Evolutionary conservation across 1,284 basidiomycete species (phyloP).

Genomic region (Naganishia albida): DNA sequence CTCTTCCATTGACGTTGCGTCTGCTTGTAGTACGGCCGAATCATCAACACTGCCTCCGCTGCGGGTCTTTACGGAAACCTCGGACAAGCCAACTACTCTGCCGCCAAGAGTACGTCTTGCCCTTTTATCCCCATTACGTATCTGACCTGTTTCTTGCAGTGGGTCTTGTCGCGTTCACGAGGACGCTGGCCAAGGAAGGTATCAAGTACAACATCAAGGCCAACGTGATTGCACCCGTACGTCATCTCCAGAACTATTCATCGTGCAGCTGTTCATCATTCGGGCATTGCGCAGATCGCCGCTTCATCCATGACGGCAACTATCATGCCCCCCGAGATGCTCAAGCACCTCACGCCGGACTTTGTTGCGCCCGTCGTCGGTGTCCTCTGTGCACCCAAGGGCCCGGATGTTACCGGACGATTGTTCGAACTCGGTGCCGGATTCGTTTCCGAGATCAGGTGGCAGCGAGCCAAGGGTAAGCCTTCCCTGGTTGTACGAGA

Average conservation of each 20-base stretch:
- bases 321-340: conserved; percentile 95
- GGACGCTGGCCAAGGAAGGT: conserved; percentile 87
- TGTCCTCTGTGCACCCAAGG: conserved; percentile 58
- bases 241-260: conserved; percentile 40
- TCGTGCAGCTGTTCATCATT: not conserved
- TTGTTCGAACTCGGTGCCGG: conserved; percentile 95
- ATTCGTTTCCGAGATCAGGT: conserved; percentile 87
- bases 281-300: conserved; percentile 64
- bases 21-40: conserved; percentile 67
- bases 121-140: conserved; percentile 16
- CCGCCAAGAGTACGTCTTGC: conserved; percentile 54
- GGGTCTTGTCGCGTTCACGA: conserved; percentile 86
- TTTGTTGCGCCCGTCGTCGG: conserved; percentile 91
- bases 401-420: conserved; percentile 79
- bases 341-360: conserved; percentile 88
- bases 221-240: conserved; percentile 84
- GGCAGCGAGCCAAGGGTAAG: conserved; percentile 82
- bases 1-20: not conserved
- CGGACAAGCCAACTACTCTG: conserved; percentile 83
- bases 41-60: conserved; percentile 85
- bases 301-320: conserved; percentile 93
- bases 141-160: conserved; percentile 55
- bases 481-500: not conserved
- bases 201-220: conserved; percentile 90
- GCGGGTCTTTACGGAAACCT: conserved; percentile 72